Evolutionary conservation across 1,284 basidiomycete species (phyloP).

Genomic region (Leccinum angustisporum): DNA sequence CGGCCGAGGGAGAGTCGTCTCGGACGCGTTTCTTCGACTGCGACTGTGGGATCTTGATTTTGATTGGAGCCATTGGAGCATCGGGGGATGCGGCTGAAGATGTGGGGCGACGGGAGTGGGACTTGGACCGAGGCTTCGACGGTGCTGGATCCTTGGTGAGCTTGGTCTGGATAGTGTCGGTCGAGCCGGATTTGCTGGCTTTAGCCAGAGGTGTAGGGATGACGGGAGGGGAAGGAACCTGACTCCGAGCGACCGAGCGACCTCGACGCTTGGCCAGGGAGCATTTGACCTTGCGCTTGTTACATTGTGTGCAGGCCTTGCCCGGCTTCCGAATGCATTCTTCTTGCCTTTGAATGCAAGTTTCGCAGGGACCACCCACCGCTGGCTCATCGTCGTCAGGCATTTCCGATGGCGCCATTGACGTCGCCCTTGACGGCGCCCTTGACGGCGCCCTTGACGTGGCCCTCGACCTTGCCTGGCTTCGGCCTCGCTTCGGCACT

Average conservation of each 20-base stretch:
- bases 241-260: not conserved
- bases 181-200: too few relatives aligned
- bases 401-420: not conserved
- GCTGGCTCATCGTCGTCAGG: not conserved
- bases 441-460: not conserved
- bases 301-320: not conserved
- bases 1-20: not conserved
- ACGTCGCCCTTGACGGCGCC: too few relatives aligned
- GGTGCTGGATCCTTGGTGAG: not conserved
- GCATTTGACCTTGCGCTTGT: not conserved
- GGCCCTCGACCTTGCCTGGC: too few relatives aligned
- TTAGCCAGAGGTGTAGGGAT: not conserved
- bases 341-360: not conserved
- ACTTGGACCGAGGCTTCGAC: not conserved
- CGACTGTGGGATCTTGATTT: not conserved
- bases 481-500: not conserved
- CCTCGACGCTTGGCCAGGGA: not conserved
- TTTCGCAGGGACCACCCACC: not conserved
- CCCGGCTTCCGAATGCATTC: not conserved
- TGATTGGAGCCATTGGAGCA: not conserved
- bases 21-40: not conserved
- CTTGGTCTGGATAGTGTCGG: not conserved
- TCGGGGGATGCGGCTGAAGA: too few relatives aligned
- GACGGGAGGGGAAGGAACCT: not conserved
- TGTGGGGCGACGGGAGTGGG: too few relatives aligned